Base-by-base conservation (phyloP, 1,284 basidiomycete species). In the Malassezia arunalokei region DNA sequence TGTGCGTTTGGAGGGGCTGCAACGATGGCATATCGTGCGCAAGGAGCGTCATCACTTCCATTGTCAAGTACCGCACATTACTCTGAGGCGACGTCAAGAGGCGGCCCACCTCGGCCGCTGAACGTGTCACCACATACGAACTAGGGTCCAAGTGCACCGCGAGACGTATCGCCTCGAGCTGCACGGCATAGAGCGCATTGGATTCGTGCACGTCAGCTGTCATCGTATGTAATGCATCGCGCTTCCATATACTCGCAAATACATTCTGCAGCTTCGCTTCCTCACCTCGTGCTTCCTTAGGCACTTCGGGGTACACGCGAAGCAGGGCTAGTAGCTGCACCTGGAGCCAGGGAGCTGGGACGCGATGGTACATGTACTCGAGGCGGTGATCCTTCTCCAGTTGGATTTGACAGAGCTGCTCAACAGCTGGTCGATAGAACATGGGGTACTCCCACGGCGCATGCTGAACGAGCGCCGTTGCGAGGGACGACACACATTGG, bases 81-180 rank as follows among this genome's bases (percentile, higher is more conserved):
- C 94, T 98, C 75, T 99, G 94, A 72, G 91, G 91, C 4, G 90
- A 92, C 46, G 88, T 83, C 63, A 99, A 95, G 75, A 98, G 96
- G 4, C 85, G 82, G 38, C 92, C 92, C 11, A 99, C 81, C 14
- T 96, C 80, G 46, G 88, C 80, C 0, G 90, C 86, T n/a, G 94
- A 88, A 17, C 84, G 87, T 51, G 82, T 80, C 6, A 96, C 92
- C 8, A 96, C 79, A 8, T 83, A 81, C 1, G 91, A 95, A 59
- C 83, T 87, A 38, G 88, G 84, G 74, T 98, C 90, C 56, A 98
- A 76, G 74, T 99, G 94, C 60, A 99, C 98, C 12, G 90, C 91
- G 41, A 98, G 83, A 61, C 90, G 82, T 71, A 98, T 98, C 6
- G 92, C 92, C 75, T 99, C 94, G 66, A 98, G 98, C 8, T 98